phyloP scores from a whole-genome alignment of 768 basidiomycete species.

The Pleurotus giganteus region DNA sequence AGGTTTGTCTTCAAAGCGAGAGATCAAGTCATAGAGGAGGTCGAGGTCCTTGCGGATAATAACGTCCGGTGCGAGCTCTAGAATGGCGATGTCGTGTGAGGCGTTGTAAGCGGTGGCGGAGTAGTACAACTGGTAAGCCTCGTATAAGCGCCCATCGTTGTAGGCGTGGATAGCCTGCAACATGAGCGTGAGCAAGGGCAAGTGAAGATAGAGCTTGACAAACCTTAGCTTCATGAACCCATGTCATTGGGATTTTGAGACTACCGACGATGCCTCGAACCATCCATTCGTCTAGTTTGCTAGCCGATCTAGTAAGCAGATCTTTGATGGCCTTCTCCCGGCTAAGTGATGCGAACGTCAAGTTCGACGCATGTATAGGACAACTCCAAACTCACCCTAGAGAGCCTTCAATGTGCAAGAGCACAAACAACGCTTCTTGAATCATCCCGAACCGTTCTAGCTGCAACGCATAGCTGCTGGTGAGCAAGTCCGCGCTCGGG shows the following conservation, averaged over 20 bases:
- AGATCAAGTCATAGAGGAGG: conserved; percentile 69
- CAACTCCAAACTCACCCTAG: conserved; percentile 64
- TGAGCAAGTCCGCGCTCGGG: conserved; percentile 77
- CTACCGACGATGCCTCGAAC: conserved; percentile 69
- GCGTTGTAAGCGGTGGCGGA: conserved; percentile 64
- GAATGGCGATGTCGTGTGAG: conserved; percentile 83
- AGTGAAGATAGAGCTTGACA: conserved; percentile 12
- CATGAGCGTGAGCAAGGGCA: not conserved
- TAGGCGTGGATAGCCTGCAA: conserved; percentile 65
- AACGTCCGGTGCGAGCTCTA: conserved; percentile 87
- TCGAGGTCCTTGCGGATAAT: conserved; percentile 65
- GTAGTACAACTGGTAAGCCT: conserved; percentile 77
- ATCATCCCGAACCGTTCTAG: conserved; percentile 79
- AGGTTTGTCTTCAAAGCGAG: conserved; percentile 52
- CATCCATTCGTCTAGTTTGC: conserved; percentile 70
- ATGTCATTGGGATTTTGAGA: conserved; percentile 76
- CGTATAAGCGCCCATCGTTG: conserved; percentile 57
- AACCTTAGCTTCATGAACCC: conserved; percentile 92
- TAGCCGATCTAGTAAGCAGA: conserved; percentile 67
- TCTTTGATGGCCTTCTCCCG: conserved; percentile 83
- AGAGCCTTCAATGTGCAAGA: conserved; percentile 83
- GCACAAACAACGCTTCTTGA: conserved; percentile 84
- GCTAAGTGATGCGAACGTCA: conserved; percentile 36
- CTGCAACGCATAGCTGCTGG: conserved; percentile 83
- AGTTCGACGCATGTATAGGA: conserved; percentile 12